phyloP scores from a whole-genome alignment of 139 green algal genomes.

The Chlorella ohadii region DNA sequence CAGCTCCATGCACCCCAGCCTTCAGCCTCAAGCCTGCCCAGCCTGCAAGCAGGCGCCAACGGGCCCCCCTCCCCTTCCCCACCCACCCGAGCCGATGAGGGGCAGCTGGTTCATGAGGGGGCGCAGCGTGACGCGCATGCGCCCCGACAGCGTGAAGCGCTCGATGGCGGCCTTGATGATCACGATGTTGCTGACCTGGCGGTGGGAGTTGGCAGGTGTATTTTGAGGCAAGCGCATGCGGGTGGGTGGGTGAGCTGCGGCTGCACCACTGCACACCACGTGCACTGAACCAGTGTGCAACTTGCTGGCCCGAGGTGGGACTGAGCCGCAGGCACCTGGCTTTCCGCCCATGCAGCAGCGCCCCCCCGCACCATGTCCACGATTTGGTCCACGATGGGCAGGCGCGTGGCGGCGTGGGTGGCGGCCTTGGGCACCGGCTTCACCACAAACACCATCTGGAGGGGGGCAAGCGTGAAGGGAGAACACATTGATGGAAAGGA shows the following conservation, averaged over 20 bases:
- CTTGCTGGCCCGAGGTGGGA: too few relatives aligned
- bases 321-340: too few relatives aligned
- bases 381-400: constrained; percentile 8
- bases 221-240: too few relatives aligned
- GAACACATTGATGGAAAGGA: too few relatives aligned
- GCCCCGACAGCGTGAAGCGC: constrained; percentile 10
- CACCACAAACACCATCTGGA: constrained; percentile 8
- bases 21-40: too few relatives aligned
- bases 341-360: background rate
- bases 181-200: constrained; percentile 14
- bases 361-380: constrained; percentile 16
- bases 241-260: too few relatives aligned
- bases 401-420: background rate
- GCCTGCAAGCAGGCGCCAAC: too few relatives aligned
- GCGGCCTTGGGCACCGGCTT: constrained; percentile 27
- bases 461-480: too few relatives aligned
- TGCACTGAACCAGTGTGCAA: too few relatives aligned
- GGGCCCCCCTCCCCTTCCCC: background rate
- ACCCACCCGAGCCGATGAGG: constrained; percentile 4
- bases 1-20: too few relatives aligned
- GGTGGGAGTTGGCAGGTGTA: background rate
- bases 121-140: constrained; percentile 8
- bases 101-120: constrained; percentile 9
- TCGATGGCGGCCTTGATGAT: constrained; percentile 30
- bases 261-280: too few relatives aligned